Base-by-base conservation (phyloP, 2,329 filamentous ascomycete species). In the Fusarium sp. region DNA sequence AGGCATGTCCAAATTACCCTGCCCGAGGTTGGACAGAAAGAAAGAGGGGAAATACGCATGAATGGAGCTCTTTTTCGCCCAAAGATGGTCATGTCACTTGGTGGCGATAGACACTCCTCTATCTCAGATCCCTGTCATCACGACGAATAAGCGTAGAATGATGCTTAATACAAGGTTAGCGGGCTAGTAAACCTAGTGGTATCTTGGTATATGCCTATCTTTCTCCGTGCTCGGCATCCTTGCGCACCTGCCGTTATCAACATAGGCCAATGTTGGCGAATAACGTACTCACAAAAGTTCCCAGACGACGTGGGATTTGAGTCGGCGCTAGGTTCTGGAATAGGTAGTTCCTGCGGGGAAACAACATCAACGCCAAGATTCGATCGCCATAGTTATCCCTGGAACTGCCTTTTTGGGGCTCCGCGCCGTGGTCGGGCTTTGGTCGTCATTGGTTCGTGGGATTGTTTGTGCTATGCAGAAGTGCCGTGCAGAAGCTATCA, bases 241-340 rank as follows among this genome's bases (percentile, higher is more conserved):
- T 74, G 54, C 54, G 63, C n/a, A 74, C 72, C 72, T 74, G 72
- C 72, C 72, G 31, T 74, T 74, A 73, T 74, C 59, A 74, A 71
- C 58, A 57, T 71, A 73, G 72, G 50, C 35, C 37, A 55, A 33
- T n/a, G 41, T 56, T 59, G 57, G 53, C 49, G 44, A 66, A 66
- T 60, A 26, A n/a, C n/a, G n/a, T n/a, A n/a, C n/a, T 50, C 57
- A 44, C 62, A 61, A 74, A 74, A 73, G 72, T 74, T 70, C 72
- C 72, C 60, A 47, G 31, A 29, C 26, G 59, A 68, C 41, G 55
- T 71, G 65, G 66, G 65, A 68, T 61, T 55, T 60, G 46, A 63
- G 63, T 59, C 70, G 72, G 72, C 59, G 63, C 62, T 68, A 58
- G 63, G 46, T 72, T 52, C 72, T 72, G 63, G 43, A 74, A 74